Conservation (phyloP, 2,329 filamentous ascomycete species). For the Teratosphaeria epicoccoides region DNA sequence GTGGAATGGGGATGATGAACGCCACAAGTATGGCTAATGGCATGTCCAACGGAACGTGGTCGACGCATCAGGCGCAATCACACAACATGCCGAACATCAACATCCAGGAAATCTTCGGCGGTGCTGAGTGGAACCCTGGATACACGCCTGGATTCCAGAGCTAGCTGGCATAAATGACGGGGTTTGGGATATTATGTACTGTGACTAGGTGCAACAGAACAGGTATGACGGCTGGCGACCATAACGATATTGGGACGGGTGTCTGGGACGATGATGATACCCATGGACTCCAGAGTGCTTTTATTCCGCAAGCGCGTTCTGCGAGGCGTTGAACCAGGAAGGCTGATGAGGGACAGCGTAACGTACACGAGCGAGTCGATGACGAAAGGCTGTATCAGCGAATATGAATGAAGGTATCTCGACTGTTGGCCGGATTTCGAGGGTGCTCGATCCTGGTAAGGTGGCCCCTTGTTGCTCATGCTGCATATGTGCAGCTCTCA, state of each 20-base stretch:
- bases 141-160: slow-evolving; percentile 10
- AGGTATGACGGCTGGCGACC: neutral
- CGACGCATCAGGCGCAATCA: slow-evolving; percentile 9
- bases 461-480: no score
- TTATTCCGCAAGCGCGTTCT: neutral
- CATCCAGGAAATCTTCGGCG: slow-evolving; percentile 28
- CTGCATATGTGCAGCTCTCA: no score
- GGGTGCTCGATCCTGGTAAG: no score
- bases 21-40: slow-evolving; percentile 12
- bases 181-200: neutral
- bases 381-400: neutral
- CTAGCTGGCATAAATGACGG: neutral
- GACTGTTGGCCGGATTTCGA: no score
- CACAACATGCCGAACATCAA: slow-evolving; percentile 23
- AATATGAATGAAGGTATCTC: neutral
- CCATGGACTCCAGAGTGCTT: neutral
- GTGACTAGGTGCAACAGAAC: neutral
- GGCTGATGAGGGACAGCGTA: neutral
- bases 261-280: neutral
- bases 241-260: neutral
- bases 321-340: neutral
- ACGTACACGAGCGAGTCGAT: neutral
- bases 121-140: slow-evolving; percentile 25
- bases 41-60: slow-evolving; percentile 6
- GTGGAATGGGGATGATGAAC: slow-evolving; percentile 10